Evolutionary conservation across 495 filamentous ascomycete genomes (phyloP).

Genomic region (Hypoxylon perforatum): DNA sequence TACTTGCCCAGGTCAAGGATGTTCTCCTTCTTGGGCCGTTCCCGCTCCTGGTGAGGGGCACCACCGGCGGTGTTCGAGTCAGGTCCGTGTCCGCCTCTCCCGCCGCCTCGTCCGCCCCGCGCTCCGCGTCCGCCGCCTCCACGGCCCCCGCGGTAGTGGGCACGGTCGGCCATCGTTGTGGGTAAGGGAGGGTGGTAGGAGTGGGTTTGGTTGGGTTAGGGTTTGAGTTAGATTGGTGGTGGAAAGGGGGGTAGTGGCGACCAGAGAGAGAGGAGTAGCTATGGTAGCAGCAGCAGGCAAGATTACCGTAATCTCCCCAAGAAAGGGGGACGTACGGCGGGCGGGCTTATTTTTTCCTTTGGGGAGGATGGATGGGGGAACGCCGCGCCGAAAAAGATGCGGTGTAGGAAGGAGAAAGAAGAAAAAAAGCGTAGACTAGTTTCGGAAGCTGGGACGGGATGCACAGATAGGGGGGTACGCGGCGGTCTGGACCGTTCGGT

Average conservation of each 20-base stretch:
- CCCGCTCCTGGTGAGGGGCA: constrained; percentile 62
- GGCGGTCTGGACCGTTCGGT: constrained; percentile 41
- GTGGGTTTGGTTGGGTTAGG: constrained; percentile 6
- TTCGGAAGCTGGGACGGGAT: constrained; percentile 38
- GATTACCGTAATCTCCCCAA: too few relatives aligned
- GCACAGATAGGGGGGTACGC: constrained; percentile 29
- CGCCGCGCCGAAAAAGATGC: constrained; percentile 30
- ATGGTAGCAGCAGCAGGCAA: too few relatives aligned
- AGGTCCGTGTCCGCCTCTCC: constrained; percentile 49
- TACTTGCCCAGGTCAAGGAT: constrained; percentile 95
- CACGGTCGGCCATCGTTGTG: constrained; percentile 72
- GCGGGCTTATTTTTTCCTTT: too few relatives aligned
- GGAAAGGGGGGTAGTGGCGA: too few relatives aligned
- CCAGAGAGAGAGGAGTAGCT: too few relatives aligned
- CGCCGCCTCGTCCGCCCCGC: constrained; percentile 62
- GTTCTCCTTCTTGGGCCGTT: constrained; percentile 96
- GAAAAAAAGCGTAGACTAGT: constrained; percentile 20
- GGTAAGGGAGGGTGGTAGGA: constrained; percentile 24
- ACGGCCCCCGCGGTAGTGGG: constrained; percentile 54
- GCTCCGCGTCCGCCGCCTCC: constrained; percentile 53
- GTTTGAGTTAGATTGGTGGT: too few relatives aligned
- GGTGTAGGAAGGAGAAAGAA: constrained; percentile 18
- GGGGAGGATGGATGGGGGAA: constrained; percentile 8
- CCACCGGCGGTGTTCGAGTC: constrained; percentile 44
- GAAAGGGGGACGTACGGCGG: too few relatives aligned